Base-by-base conservation (phyloP, 768 basidiomycete species). In the Chalciporus chontae region DNA sequence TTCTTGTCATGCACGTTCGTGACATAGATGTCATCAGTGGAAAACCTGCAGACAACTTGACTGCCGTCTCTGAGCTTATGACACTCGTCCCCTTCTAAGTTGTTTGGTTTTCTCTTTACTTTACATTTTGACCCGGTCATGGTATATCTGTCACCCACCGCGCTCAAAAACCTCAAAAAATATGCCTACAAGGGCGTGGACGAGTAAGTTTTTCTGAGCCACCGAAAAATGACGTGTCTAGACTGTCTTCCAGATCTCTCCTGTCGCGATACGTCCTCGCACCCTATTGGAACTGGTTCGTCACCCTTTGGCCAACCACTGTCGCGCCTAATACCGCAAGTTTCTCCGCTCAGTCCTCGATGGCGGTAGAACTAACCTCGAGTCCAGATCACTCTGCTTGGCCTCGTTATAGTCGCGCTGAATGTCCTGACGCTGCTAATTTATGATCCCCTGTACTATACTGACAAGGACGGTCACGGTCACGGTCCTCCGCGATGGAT, bases 211-310 rank as follows among this genome's bases (percentile, higher is more conserved):
- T 53, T 45, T 37, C 23, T 32, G 31, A 21, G 4, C 29, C n/a
- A 14, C 32, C 48, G 13, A 23, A 40, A 38, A 17, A 50, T 27
- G 29, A 47, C 18, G 27, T 24, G 8, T 49, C 43, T 53, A 47
- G 49, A 52, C 42, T 31, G 47, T 19, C 51, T 43, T 8, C 32
- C 52, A 93, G 90, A 65, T 94, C 91, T 8, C 57, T 90, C 27
- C 59, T 88, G 2, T 90, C 90, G 34, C 76, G 79, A 61, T 85
- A 86, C 66, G 71, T 94, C 19, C 73, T 97, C 46, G 80, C 83
- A 39, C 89, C 88, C 3, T 95, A 86, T 70, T 96, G 94, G 93
- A 90, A 76, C 29, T 89, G 88, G 88, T 81, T 95, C 53, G 88
- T 95, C 47, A 92, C 81, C 5, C 75, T 94, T 21, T 94, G 90